phyloP scores from a whole-genome alignment of 208 protist genomes.

The Trypanosoma scelopori region DNA sequence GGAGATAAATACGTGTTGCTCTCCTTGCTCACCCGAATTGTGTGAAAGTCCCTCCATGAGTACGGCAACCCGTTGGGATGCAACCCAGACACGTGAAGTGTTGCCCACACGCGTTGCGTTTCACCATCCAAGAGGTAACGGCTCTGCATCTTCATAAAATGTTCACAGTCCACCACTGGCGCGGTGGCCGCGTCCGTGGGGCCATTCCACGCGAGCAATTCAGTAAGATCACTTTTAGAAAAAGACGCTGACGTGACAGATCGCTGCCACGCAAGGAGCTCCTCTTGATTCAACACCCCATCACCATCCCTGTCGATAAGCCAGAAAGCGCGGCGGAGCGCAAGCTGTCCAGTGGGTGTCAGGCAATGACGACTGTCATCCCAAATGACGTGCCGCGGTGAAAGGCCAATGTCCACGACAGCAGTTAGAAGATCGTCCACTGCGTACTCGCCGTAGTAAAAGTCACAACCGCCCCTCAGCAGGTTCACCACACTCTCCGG shows the following conservation, averaged over 20 bases:
- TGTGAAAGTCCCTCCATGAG: constrained; percentile 78
- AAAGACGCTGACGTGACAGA: constrained; percentile 40
- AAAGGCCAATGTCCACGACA: constrained; percentile 43
- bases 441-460: constrained; percentile 62
- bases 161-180: constrained; percentile 8
- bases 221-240: constrained; percentile 34
- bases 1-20: constrained; percentile 82
- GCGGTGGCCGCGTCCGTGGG: neutral
- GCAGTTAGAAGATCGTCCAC: constrained; percentile 36
- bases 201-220: constrained; percentile 24
- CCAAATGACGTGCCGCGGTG: constrained; percentile 79
- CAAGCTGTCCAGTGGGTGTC: constrained; percentile 58
- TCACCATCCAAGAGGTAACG: constrained; percentile 42
- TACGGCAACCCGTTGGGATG: constrained; percentile 73
- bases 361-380: constrained; percentile 44
- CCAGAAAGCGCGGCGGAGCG: constrained; percentile 78
- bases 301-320: constrained; percentile 78
- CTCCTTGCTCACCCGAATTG: constrained; percentile 49
- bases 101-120: constrained; percentile 67
- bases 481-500: constrained; percentile 38
- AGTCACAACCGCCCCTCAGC: constrained; percentile 41
- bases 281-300: constrained; percentile 53
- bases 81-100: constrained; percentile 63
- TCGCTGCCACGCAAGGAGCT: constrained; percentile 65
- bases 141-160: constrained; percentile 45